These are phyloP conservation scores for Phaeophleospora eucalypticola DNA, from an alignment of 2,329 filamentous ascomycete genomes.

Conservation along the genomic window DNA sequence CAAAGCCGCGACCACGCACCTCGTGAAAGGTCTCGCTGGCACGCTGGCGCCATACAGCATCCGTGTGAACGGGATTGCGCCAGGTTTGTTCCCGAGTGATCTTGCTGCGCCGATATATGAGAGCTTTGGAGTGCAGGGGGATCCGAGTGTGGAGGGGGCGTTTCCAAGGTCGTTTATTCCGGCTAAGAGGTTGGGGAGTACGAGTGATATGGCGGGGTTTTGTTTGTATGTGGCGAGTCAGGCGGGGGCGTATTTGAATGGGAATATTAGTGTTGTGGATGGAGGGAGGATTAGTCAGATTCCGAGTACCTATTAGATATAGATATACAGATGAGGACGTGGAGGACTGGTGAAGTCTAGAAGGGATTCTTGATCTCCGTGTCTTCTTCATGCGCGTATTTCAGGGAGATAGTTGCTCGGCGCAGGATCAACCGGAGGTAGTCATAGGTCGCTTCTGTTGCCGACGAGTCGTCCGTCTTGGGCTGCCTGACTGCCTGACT, in stretches of 20 bases:
- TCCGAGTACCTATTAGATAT: conserved; percentile 12
- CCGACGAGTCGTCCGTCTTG: too few relatives aligned
- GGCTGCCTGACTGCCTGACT: too few relatives aligned
- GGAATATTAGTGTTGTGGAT: conserved; percentile 58
- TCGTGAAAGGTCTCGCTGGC: conserved; percentile 48
- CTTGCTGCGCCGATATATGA: conserved; percentile 51
- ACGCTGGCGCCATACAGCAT: conserved; percentile 40
- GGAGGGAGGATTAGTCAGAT: conserved; percentile 44
- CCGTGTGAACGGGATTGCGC: conserved; percentile 49
- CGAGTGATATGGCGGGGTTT: conserved; percentile 57
- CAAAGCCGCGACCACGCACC: conserved; percentile 47
- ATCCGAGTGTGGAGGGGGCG: conserved; percentile 38
- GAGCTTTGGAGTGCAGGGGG: conserved; percentile 9
- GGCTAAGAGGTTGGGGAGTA: conserved; percentile 55
- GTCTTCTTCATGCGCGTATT: too few relatives aligned
- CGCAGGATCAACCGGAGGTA: too few relatives aligned
- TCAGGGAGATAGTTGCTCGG: too few relatives aligned
- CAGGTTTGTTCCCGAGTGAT: conserved; percentile 60
- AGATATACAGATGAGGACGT: background rate
- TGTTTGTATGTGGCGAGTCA: conserved; percentile 62
- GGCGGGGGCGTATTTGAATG: conserved; percentile 64
- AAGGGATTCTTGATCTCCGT: too few relatives aligned
- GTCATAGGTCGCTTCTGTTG: too few relatives aligned
- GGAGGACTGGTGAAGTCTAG: background rate
- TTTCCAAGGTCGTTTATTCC: conserved; percentile 49